Evolutionary conservation across 371 early-diverging fungal genomes (phyloP), one percentile per base, ranked within the genome.

Genomic region (Rhizopus microsporus): DNA sequence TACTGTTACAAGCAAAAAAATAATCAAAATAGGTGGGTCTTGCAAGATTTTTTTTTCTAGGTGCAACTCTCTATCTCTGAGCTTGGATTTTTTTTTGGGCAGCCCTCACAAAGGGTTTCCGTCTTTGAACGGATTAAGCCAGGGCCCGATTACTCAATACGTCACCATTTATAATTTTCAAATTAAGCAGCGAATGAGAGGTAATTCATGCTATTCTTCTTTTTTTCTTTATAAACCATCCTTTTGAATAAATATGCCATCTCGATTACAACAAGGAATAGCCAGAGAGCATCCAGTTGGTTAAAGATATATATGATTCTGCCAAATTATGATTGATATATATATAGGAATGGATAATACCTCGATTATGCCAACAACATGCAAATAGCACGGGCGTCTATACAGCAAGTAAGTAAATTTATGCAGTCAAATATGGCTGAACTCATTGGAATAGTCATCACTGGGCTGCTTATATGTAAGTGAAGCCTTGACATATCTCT

Each of bases 351-450:
- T 64, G 64, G 64, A 42, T 64, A 7, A 17, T 64, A 45, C 64
- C 64, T 30, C 35, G 56, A 51, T 23, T 59, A 16, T 64, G 64
- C 5, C 59, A 64, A 15, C 37, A 55, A 29, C 58, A 59, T 35
- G 64, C 64, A 3, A 59, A 64, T 29, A 64, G 59, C 16, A 64
- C 64, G 12, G 64, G 64, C 3, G 38, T 59, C 16, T 64, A 64
- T 46, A 56, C 40, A 42, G 64, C 64, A 33, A 55, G 64, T 64
- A 51, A 45, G 43, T 43, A 29, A 31, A 30, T 40, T 40, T 35
- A 13, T 29, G 17, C 10, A 30, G 17, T 49, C 13, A 32, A 32
- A 50, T 50, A 43, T 31, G 23, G 5, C 34, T 33, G 5, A n/a
- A 23, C 23, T 23, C 23, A 23, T 23, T 23, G 23, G 2, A 23